phyloP scores from a whole-genome alignment of 2,329 filamentous ascomycete genomes.

The Pseudocercospora fuligena region DNA sequence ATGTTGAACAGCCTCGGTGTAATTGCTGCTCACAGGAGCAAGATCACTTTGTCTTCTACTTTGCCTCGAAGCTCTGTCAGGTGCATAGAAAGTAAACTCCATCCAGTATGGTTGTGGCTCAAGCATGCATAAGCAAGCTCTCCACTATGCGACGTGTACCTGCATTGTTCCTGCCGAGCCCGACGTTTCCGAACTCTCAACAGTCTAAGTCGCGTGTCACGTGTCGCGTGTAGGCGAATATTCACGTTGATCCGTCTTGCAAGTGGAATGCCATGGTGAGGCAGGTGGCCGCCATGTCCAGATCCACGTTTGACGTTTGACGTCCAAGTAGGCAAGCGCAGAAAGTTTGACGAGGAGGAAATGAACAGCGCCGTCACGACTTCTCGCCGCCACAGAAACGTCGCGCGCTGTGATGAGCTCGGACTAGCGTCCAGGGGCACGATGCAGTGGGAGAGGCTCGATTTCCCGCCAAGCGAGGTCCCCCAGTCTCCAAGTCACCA shows the following conservation, averaged over 20 bases:
- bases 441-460: background rate
- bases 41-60: too few species aligned
- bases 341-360: constrained; percentile 11
- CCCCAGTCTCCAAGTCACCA: background rate
- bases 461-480: background rate
- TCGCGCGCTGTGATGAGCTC: background rate
- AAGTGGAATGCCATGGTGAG: background rate
- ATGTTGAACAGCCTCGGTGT: background rate
- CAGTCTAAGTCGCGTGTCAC: background rate
- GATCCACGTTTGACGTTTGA: background rate
- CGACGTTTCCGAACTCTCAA: background rate
- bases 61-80: background rate
- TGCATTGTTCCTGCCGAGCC: constrained; percentile 2
- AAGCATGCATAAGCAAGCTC: constrained; percentile 3
- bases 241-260: background rate
- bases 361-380: constrained; percentile 6
- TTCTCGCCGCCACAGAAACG: constrained; percentile 1
- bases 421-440: background rate
- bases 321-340: constrained; percentile 7
- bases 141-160: constrained; percentile 1
- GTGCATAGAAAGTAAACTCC: background rate
- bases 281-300: background rate
- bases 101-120: background rate
- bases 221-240: too few species aligned
- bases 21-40: too few species aligned